These are phyloP conservation scores for Tephrocybe sp. DNA, from an alignment of 768 basidiomycete genomes.

Conservation along the genomic window DNA sequence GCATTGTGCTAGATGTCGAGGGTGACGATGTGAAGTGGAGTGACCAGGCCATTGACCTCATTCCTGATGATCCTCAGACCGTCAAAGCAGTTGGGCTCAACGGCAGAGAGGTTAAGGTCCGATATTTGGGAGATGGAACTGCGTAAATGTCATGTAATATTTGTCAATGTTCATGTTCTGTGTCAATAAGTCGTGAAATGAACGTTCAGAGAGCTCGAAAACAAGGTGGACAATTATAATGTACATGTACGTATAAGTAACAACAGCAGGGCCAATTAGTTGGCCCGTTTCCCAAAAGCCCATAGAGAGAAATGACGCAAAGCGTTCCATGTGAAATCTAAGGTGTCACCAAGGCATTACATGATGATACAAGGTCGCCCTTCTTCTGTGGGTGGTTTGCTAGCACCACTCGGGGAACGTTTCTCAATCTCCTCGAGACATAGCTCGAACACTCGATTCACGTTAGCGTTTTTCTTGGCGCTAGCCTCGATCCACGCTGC, in stretches of 20 bases:
- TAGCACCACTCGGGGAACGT: constrained; percentile 39
- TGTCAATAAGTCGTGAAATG: background rate
- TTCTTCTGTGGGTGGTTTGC: constrained; percentile 35
- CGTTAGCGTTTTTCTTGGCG: constrained; percentile 77
- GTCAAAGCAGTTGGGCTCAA: constrained; percentile 64
- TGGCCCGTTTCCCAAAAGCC: constrained; percentile 5
- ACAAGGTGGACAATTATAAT: constrained; percentile 1
- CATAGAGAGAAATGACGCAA: background rate
- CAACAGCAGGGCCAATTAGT: background rate
- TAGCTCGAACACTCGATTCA: constrained; percentile 79
- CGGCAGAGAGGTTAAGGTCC: constrained; percentile 59
- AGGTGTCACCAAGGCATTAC: constrained; percentile 37
- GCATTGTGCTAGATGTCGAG: constrained; percentile 76
- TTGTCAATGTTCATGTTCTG: background rate
- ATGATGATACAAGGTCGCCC: constrained; percentile 49
- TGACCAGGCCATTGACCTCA: constrained; percentile 90
- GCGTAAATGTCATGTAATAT: constrained; percentile 36
- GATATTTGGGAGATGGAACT: constrained; percentile 75
- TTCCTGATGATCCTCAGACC: constrained; percentile 79
- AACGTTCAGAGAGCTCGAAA: background rate
- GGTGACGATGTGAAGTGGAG: constrained; percentile 75
- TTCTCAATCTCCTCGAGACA: constrained; percentile 81
- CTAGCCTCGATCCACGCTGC: constrained; percentile 86
- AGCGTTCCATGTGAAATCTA: too few relatives aligned
- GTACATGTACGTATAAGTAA: constrained; percentile 8